phyloP scores from a whole-genome alignment of 345 rosid genomes.

The Dimocarpus longan region DNA sequence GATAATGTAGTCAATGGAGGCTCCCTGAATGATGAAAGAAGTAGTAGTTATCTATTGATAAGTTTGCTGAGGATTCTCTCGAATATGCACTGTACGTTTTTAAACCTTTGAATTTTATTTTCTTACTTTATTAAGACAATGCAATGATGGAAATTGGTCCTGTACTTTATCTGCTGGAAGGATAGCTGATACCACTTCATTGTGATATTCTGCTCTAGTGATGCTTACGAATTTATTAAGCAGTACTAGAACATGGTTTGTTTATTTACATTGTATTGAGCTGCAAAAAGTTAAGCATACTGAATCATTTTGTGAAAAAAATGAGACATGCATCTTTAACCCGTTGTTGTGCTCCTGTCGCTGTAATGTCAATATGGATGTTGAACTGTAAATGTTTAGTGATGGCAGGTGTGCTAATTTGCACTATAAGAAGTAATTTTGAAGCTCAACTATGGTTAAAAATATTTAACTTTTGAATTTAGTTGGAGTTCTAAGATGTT shows the following conservation, averaged over 20 bases:
- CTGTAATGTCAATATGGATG: not conserved
- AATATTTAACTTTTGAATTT: not conserved
- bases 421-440: not conserved
- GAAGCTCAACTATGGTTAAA: not conserved
- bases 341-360: not conserved
- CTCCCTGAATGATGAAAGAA: constrained; percentile 48
- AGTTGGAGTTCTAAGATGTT: not conserved
- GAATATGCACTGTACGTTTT: constrained; percentile 61
- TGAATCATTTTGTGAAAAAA: not conserved
- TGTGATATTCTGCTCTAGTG: constrained; percentile 4
- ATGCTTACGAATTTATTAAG: not conserved
- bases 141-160: constrained; percentile 1
- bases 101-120: not conserved
- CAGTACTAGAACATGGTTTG: not conserved
- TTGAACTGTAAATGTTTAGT: not conserved
- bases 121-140: constrained; percentile 10
- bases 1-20: constrained; percentile 36
- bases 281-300: not conserved
- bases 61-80: constrained; percentile 63
- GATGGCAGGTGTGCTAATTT: not conserved
- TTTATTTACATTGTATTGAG: not conserved
- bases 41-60: constrained; percentile 50
- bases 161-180: not conserved
- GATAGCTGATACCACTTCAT: not conserved
- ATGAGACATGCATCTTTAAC: not conserved